Evolutionary conservation across 352 stramenopile genomes (phyloP), one percentile per base, ranked within the genome.

Genomic region (Phytophthora meadii): DNA sequence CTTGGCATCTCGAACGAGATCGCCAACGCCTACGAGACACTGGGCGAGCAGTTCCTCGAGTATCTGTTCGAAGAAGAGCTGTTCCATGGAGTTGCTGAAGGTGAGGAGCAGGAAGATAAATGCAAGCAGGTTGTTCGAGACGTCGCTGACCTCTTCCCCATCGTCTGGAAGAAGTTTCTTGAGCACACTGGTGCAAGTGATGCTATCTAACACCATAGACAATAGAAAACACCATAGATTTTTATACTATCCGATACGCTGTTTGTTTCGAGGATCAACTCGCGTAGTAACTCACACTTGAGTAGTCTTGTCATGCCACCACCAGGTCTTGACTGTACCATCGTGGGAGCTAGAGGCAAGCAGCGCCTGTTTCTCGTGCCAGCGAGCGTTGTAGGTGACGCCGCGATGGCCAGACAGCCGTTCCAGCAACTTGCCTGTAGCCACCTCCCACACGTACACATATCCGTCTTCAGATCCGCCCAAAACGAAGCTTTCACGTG

Each of bases 271-370:
- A 58, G 46, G 34, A 54, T 48, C 42, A 58, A 45, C 28, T 57
- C 34, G 19, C 28, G 17, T 27, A 41, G 54, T 59, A 2, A 47
- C 25, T 62, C 27, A 70, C 24, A 48, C 3, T 53, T 67, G 50
- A 30, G 25, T 76, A 37, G 72, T 85, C 61, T 83, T 80, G 65
- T 94, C 84, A 55, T 90, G 76, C 82, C 82, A 95, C 87, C 85
- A 96, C 89, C 89, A 97, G 11, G 87, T 95, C 61, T 94, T 95
- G 28, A 97, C 84, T n/a, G 89, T 95, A 44, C 84, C 87, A 42
- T 97, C 89, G 51, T 97, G 87, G 17, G 82, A 94, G 47, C 89
- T 95, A 0, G 84, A 95, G 15, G 83, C 86, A 68, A 97, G 87
- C 0, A 95, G 61, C 46, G 88, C 78, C 60, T 95, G 89, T 56